phyloP scores from a whole-genome alignment of 2,329 filamentous ascomycete genomes.

The Epichloe gansuensis region DNA sequence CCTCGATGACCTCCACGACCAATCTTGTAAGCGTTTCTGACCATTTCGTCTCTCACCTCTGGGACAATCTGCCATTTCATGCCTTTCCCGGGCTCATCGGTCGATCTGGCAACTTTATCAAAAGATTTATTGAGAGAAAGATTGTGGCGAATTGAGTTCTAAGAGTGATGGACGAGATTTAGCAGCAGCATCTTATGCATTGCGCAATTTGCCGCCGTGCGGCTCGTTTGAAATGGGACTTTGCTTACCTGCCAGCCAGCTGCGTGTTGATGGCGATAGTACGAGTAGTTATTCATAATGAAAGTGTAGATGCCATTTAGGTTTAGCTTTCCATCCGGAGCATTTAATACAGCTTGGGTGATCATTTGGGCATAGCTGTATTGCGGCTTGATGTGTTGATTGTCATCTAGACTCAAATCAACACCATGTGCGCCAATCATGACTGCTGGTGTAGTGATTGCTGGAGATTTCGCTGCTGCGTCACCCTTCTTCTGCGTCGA shows the following conservation, averaged over 20 bases:
- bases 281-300: slow-evolving; percentile 84
- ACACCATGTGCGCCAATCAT: slow-evolving; percentile 39
- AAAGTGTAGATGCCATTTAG: slow-evolving; percentile 87
- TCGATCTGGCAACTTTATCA: slow-evolving; percentile 80
- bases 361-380: slow-evolving; percentile 97
- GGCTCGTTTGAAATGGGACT: background rate
- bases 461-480: slow-evolving; percentile 18
- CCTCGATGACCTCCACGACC: slow-evolving; percentile 52
- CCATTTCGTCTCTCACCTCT: slow-evolving; percentile 76
- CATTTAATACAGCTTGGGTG: slow-evolving; percentile 85
- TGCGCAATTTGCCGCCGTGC: background rate
- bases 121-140: slow-evolving; percentile 90
- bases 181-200: background rate
- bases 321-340: slow-evolving; percentile 76
- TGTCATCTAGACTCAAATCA: slow-evolving; percentile 69
- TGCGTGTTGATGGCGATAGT: slow-evolving; percentile 66
- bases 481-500: slow-evolving; percentile 24
- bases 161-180: background rate
- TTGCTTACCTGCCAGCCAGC: slow-evolving; percentile 76
- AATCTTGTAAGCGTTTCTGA: slow-evolving; percentile 54
- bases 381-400: slow-evolving; percentile 85
- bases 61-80: slow-evolving; percentile 97
- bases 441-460: slow-evolving; percentile 23
- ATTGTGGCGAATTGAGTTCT: slow-evolving; percentile 96
- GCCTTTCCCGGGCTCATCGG: slow-evolving; percentile 91